Evolutionary conservation across 768 basidiomycete species (phyloP).

Genomic region (Glaciozyma martinii): DNA sequence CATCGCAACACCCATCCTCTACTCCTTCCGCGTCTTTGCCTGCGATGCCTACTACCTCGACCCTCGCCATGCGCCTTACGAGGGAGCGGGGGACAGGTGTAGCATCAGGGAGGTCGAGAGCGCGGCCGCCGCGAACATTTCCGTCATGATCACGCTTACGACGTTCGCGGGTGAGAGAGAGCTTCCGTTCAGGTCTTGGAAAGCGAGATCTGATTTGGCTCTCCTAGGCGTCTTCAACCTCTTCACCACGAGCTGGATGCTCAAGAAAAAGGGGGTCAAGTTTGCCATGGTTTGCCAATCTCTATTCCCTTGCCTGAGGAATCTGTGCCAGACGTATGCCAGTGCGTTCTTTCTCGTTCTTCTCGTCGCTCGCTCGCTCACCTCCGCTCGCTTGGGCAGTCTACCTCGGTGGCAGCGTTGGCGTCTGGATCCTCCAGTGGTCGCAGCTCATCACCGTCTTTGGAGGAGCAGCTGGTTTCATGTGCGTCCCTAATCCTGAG

Average conservation of each 20-base stretch:
- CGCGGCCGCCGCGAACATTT: slow-evolving; percentile 29
- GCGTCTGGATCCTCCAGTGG: slow-evolving; percentile 34
- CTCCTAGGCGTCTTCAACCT: slow-evolving; percentile 32
- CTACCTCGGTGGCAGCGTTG: slow-evolving; percentile 28
- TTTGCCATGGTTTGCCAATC: slow-evolving; percentile 37
- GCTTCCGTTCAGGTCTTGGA: too few species aligned
- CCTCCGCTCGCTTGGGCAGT: not conserved
- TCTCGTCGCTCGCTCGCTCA: not conserved
- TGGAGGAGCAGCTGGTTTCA: slow-evolving; percentile 38
- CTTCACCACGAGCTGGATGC: slow-evolving; percentile 36
- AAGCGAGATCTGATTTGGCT: slow-evolving; percentile 15
- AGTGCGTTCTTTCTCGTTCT: not conserved
- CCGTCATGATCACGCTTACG: slow-evolving; percentile 34
- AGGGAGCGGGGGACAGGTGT: slow-evolving; percentile 34
- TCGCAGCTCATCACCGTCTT: slow-evolving; percentile 38
- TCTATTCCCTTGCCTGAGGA: slow-evolving; percentile 34
- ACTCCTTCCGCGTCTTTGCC: slow-evolving; percentile 35
- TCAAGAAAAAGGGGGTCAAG: slow-evolving; percentile 34
- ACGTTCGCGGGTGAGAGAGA: slow-evolving; percentile 32
- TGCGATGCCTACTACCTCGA: slow-evolving; percentile 37
- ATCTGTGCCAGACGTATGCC: slow-evolving; percentile 35
- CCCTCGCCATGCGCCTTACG: slow-evolving; percentile 14
- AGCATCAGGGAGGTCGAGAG: slow-evolving; percentile 32
- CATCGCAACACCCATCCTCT: slow-evolving; percentile 37
- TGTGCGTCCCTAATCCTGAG: not conserved